These are phyloP conservation scores for Fusarium sp. DNA, from an alignment of 2,329 filamentous ascomycete species.

Conservation along the genomic window DNA sequence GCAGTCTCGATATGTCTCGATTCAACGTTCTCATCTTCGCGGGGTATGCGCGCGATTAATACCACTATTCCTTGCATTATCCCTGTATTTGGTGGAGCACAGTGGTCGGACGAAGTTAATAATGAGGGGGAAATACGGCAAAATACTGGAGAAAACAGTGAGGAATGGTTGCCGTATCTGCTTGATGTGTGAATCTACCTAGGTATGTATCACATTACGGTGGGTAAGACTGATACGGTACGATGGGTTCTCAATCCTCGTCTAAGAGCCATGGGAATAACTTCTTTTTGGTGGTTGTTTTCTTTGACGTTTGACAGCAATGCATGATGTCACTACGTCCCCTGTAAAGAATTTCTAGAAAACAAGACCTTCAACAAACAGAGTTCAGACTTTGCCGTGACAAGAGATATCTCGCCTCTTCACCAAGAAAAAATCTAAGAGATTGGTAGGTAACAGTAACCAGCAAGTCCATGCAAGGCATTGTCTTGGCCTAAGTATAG, in stretches of 20 bases:
- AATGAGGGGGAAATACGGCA: slow-evolving; percentile 18
- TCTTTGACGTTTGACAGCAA: slow-evolving; percentile 5
- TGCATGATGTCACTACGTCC: slow-evolving; percentile 26
- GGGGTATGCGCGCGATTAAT: slow-evolving; percentile 33
- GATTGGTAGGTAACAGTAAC: slow-evolving; percentile 9
- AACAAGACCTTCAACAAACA: slow-evolving; percentile 4
- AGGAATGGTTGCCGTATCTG: neutral
- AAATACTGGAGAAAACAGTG: slow-evolving; percentile 15
- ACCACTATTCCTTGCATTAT: slow-evolving; percentile 34
- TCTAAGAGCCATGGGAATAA: neutral
- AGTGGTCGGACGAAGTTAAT: slow-evolving; percentile 12
- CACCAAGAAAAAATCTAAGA: neutral
- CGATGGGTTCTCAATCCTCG: neutral
- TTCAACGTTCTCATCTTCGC: slow-evolving; percentile 30
- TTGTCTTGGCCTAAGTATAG: slow-evolving; percentile 19
- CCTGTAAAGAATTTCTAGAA: slow-evolving; percentile 30
- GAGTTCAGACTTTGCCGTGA: slow-evolving; percentile 10
- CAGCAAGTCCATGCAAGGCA: neutral
- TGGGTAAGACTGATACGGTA: slow-evolving; percentile 5
- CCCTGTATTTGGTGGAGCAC: slow-evolving; percentile 31
- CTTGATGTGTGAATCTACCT: neutral
- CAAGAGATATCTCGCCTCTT: slow-evolving; percentile 1
- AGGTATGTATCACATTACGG: slow-evolving; percentile 6
- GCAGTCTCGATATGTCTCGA: slow-evolving; percentile 24
- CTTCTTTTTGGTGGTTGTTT: neutral